Percentiles rank a stretch among this genome's conserved stretches.
Evolutionary conservation across 2,329 filamentous ascomycete species (phyloP).

Genomic region (Sclerotinia sclerotiorum): DNA sequence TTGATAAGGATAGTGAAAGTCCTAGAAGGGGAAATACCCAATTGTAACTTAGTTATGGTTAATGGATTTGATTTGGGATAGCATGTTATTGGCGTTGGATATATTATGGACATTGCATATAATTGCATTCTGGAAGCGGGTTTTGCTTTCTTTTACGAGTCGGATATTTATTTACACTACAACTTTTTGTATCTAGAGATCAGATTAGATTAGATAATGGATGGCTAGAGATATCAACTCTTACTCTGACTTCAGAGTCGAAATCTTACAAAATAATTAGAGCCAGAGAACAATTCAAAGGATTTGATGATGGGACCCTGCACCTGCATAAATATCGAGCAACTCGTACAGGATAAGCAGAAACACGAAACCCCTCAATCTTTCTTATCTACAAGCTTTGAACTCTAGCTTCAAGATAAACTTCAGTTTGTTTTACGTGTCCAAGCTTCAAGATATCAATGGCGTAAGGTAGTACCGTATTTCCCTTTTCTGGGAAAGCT

Average conservation of each 20-base stretch:
- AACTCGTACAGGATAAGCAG: background rate
- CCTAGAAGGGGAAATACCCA: background rate
- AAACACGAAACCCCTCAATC: background rate
- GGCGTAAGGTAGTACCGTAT: background rate
- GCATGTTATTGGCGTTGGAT: constrained; percentile 6
- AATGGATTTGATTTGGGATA: background rate
- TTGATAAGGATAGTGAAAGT: constrained; percentile 25
- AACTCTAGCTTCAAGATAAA: background rate
- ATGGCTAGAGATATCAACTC: background rate
- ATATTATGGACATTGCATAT: background rate
- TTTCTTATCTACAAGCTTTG: background rate
- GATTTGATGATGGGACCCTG: background rate
- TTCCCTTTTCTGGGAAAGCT: background rate
- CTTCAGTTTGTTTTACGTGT: background rate
- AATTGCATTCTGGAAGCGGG: background rate
- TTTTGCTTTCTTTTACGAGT: background rate
- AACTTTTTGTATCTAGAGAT: background rate
- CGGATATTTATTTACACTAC: background rate
- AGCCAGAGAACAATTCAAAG: background rate
- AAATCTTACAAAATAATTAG: background rate
- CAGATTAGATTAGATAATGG: background rate
- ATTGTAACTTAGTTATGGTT: background rate
- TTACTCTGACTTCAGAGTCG: background rate
- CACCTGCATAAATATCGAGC: background rate
- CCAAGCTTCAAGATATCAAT: background rate